Percentiles rank a stretch among this genome's conserved stretches.
Conservation (phyloP, 768 basidiomycete species). For the Lentinula raphanica region DNA sequence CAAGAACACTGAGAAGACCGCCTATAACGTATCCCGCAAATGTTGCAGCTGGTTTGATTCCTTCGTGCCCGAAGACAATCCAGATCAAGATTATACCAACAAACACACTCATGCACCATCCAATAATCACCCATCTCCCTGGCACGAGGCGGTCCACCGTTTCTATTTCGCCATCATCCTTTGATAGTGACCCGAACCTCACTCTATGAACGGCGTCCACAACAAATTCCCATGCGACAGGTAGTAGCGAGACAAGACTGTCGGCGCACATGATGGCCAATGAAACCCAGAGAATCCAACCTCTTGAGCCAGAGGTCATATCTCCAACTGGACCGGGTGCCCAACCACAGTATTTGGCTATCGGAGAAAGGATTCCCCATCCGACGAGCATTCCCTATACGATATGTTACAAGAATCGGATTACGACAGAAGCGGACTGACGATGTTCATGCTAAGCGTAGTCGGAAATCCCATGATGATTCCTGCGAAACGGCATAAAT, state of each 20-base stretch:
- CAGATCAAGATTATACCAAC: slow-evolving; percentile 79
- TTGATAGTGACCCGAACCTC: slow-evolving; percentile 20
- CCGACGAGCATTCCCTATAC: slow-evolving; percentile 90
- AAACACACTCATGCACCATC: slow-evolving; percentile 55
- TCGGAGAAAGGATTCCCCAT: slow-evolving; percentile 89
- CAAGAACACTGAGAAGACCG: slow-evolving; percentile 79
- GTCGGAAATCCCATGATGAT: slow-evolving; percentile 98
- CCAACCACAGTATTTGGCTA: slow-evolving; percentile 81
- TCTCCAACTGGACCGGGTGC: slow-evolving; percentile 89
- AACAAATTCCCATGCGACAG: slow-evolving; percentile 58
- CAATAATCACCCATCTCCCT: slow-evolving; percentile 66
- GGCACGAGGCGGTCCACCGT: slow-evolving; percentile 79
- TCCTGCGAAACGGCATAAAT: slow-evolving; percentile 34
- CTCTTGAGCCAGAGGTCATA: slow-evolving; percentile 83
- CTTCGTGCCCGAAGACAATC: slow-evolving; percentile 84
- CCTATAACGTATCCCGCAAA: slow-evolving; percentile 79
- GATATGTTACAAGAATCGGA: neutral
- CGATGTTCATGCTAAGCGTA: slow-evolving; percentile 88
- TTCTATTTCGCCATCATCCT: slow-evolving; percentile 65
- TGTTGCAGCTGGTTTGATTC: slow-evolving; percentile 95
- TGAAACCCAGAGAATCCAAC: slow-evolving; percentile 96
- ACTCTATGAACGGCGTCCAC: slow-evolving; percentile 24
- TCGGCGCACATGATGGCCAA: slow-evolving; percentile 96
- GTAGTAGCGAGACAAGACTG: slow-evolving; percentile 78
- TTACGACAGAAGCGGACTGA: slow-evolving; percentile 26